phyloP scores from a whole-genome alignment of 2,329 filamentous ascomycete genomes.

The Mariannaea elegans region DNA sequence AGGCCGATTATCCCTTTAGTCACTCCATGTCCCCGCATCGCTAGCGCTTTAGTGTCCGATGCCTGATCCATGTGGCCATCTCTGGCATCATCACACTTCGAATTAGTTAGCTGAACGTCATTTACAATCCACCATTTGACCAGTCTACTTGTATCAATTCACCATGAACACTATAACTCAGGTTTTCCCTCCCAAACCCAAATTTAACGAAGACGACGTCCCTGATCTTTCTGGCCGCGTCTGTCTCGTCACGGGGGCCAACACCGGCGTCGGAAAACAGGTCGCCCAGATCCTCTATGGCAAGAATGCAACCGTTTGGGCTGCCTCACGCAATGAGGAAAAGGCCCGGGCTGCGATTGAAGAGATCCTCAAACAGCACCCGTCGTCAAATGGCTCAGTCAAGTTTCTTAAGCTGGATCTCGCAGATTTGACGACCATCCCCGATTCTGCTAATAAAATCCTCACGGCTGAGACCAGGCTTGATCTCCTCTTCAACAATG shows the following conservation, averaged over 20 bases:
- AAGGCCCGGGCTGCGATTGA: conserved; percentile 57
- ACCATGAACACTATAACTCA: conserved; percentile 30
- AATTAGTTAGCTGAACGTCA: background rate
- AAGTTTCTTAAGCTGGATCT: conserved; percentile 58
- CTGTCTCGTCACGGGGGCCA: conserved; percentile 59
- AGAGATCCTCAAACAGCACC: conserved; percentile 48
- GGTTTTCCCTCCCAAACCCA: conserved; percentile 35
- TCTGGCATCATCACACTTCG: background rate
- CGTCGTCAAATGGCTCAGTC: conserved; percentile 50
- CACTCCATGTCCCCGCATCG: background rate
- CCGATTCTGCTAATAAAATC: conserved; percentile 44
- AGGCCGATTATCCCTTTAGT: background rate
- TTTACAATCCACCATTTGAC: background rate
- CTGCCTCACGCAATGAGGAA: conserved; percentile 58
- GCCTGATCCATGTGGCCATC: background rate
- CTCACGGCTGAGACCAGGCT: conserved; percentile 43
- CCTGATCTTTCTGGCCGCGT: conserved; percentile 62
- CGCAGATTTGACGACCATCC: conserved; percentile 48
- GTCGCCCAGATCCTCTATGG: conserved; percentile 62
- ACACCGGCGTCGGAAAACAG: conserved; percentile 59
- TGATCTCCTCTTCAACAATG: conserved; percentile 56
- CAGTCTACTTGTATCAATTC: background rate
- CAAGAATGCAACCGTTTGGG: conserved; percentile 63
- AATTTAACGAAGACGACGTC: conserved; percentile 66
- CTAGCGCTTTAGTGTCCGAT: background rate